phyloP scores from a whole-genome alignment of 78 protist genomes.

The Dictyostelium brefeldianum region DNA sequence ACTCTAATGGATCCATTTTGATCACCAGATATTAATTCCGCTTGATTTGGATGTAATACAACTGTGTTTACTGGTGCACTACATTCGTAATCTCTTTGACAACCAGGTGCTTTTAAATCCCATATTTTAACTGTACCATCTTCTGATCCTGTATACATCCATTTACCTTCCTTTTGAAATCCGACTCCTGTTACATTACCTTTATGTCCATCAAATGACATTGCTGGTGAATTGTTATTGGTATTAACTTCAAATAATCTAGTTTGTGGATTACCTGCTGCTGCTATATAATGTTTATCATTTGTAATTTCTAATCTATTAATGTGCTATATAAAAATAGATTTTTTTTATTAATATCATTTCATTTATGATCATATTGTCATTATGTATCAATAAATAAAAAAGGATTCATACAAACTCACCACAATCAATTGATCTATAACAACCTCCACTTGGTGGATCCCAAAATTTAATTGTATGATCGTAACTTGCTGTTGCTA shows the following conservation, averaged over 20 bases:
- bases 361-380: background rate
- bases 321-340: constrained; percentile 90
- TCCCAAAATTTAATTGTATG: constrained; percentile 99
- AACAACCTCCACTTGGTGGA: constrained; percentile 94
- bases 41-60: constrained; percentile 95
- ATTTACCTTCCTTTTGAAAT: constrained; percentile 91
- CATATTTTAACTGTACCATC: constrained; percentile 96
- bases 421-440: constrained; percentile 91
- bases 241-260: constrained; percentile 89
- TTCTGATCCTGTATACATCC: constrained; percentile 97
- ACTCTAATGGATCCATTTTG: constrained; percentile 92
- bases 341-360: no score
- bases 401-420: constrained; percentile 93
- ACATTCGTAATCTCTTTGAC: constrained; percentile 90
- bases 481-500: constrained; percentile 97
- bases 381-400: no score
- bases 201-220: constrained; percentile 94
- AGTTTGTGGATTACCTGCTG: constrained; percentile 95
- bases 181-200: constrained; percentile 94
- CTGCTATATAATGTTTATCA: constrained; percentile 93
- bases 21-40: constrained; percentile 93
- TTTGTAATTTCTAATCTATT: constrained; percentile 94
- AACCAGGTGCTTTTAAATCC: constrained; percentile 96
- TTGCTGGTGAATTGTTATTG: constrained; percentile 80
- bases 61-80: constrained; percentile 88